Evolutionary conservation across 345 rosid genomes (phyloP).

Genomic region (Brassica juncea): DNA sequence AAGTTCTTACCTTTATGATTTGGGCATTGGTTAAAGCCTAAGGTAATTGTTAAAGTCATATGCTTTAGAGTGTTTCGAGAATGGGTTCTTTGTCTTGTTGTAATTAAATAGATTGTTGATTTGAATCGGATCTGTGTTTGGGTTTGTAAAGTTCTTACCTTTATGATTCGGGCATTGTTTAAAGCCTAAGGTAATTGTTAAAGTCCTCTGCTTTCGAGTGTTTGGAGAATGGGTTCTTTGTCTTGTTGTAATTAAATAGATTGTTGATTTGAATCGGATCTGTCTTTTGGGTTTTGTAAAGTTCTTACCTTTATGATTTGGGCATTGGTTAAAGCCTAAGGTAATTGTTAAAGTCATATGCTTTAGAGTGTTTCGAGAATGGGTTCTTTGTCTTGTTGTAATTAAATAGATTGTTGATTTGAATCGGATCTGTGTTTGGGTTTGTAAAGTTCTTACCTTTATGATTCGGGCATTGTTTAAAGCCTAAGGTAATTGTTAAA

Average conservation of each 20-base stretch:
- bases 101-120: not conserved
- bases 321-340: constrained; percentile 59
- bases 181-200: constrained; percentile 57
- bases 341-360: constrained; percentile 27
- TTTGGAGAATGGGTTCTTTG: not conserved
- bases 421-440: constrained; percentile 23
- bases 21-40: constrained; percentile 53
- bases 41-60: constrained; percentile 39
- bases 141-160: not conserved
- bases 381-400: not conserved
- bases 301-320: not conserved
- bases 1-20: not conserved
- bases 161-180: constrained; percentile 29
- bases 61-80: not conserved
- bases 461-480: constrained; percentile 38
- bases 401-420: not conserved
- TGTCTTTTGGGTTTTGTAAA: constrained; percentile 7
- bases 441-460: not conserved
- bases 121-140: constrained; percentile 27
- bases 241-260: not conserved
- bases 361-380: not conserved
- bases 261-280: constrained; percentile 16
- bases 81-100: not conserved
- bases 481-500: constrained; percentile 55
- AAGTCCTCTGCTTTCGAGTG: not conserved